Conservation (phyloP, 352 stramenopile species). For the Phytophthora pistaciae region DNA sequence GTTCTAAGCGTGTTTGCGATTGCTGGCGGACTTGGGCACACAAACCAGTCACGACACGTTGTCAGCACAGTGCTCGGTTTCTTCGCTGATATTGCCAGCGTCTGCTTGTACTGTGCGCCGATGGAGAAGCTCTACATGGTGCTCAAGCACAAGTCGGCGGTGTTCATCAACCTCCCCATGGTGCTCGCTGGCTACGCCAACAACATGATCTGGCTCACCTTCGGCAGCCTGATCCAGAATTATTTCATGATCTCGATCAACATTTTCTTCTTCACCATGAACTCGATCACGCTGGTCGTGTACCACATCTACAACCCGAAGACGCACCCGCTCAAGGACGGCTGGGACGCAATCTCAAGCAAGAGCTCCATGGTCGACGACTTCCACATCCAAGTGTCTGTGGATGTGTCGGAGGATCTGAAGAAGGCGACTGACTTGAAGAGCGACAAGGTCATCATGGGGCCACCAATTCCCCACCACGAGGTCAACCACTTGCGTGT, state of each 20-base stretch:
- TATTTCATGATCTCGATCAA: constrained; percentile 41
- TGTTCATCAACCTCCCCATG: constrained; percentile 49
- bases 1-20: constrained; percentile 43
- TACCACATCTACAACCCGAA: constrained; percentile 45
- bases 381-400: constrained; percentile 1
- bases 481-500: not conserved
- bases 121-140: constrained; percentile 48
- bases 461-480: not conserved
- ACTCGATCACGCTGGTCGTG: constrained; percentile 36
- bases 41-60: constrained; percentile 25
- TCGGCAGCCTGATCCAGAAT: constrained; percentile 38
- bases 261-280: constrained; percentile 37
- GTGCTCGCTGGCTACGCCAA: constrained; percentile 40
- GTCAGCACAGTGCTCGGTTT: constrained; percentile 37
- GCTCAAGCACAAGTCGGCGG: constrained; percentile 39
- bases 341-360: constrained; percentile 4
- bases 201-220: constrained; percentile 51
- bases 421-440: not conserved
- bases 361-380: constrained; percentile 4
- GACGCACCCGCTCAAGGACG: constrained; percentile 22
- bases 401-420: not conserved
- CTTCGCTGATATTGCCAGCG: constrained; percentile 36
- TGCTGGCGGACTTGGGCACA: constrained; percentile 35
- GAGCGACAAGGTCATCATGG: not conserved
- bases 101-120: constrained; percentile 48